A percentile compares a stretch with the other conserved stretches of the same genome.
Conservation (phyloP, 352 stramenopile species). For the Globisporangium rhizosaccharum region DNA sequence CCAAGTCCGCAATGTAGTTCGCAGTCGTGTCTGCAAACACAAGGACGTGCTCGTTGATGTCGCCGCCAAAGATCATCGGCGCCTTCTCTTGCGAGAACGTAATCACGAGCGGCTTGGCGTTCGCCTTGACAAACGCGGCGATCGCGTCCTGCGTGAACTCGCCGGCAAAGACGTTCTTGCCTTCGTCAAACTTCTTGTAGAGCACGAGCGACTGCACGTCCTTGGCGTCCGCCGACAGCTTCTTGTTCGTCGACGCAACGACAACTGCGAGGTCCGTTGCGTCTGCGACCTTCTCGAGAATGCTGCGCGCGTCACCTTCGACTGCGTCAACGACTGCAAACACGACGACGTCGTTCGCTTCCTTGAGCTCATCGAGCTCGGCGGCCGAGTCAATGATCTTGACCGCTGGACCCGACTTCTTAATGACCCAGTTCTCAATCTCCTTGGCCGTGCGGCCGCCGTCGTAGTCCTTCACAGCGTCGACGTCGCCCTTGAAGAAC, state of each 20-base stretch:
- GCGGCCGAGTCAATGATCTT: constrained; percentile 68
- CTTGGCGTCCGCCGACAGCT: constrained; percentile 50
- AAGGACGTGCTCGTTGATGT: constrained; percentile 84
- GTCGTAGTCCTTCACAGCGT: constrained; percentile 84
- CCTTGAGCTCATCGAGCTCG: constrained; percentile 74
- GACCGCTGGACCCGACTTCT: constrained; percentile 89
- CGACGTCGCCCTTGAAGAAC: constrained; percentile 87
- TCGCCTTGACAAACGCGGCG: constrained; percentile 62
- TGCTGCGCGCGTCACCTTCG: constrained; percentile 55
- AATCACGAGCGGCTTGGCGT: constrained; percentile 88
- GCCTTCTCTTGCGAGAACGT: constrained; percentile 88
- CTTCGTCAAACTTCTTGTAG: constrained; percentile 87
- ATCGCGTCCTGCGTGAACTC: constrained; percentile 65
- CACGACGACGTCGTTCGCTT: constrained; percentile 83
- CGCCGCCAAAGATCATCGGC: constrained; percentile 87
- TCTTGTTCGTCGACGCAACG: constrained; percentile 62
- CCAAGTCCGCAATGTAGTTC: constrained; percentile 56
- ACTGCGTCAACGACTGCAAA: constrained; percentile 79
- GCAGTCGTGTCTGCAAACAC: constrained; percentile 75
- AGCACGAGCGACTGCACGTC: constrained; percentile 67
- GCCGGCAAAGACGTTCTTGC: constrained; percentile 72
- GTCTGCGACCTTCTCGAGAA: constrained; percentile 75
- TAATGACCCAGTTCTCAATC: constrained; percentile 89
- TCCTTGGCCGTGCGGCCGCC: constrained; percentile 79
- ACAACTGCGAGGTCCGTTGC: constrained; percentile 73